Evolutionary conservation across 768 basidiomycete genomes (phyloP), one percentile per base, ranked within the genome.

Genomic region (Xanthoconium purpureum): DNA sequence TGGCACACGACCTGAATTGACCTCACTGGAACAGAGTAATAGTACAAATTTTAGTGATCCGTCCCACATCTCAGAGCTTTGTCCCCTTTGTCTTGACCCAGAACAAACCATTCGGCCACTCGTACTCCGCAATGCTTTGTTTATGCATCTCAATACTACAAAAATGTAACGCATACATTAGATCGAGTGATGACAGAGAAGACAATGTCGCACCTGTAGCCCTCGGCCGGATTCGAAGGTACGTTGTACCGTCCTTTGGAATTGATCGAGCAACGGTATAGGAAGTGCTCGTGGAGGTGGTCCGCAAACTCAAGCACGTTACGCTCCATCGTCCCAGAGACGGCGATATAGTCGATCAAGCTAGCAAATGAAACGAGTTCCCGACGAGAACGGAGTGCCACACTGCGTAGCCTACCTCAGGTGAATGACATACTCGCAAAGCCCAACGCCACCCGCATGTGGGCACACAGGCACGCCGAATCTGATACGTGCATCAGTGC

Each of bases 201-300:
- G 35, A 30, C 32, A 39, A 35, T 17, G 4, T 38, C 63, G 13
- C 13, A 69, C 68, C 68, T 71, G 73, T 94, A 93, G 2, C 94
- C 94, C 63, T 91, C 93, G 17, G 78, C 72, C 0, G 89, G 77
- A 62, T 89, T 83, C 55, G 63, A 74, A 0, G 94, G 94, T 5
- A 95, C 89, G 63, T 94, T 94, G 73, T 97, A 98, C 39, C 92
- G 79, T 39, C 94, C 95, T 15, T 80, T 80, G 2, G 73, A 59
- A 73, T 95, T 97, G 75, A 98, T 92, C 17, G 91, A 88, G 64
- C 90, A 91, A 3, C 93, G 94, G 57, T 85, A 85, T 42, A 87
- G 75, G 74, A 97, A 98, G 69, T 97, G 91, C 66, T 98, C 93
- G 73, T 98, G 95, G 38, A 98, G 78, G 71, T 97, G 95, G 68